Evolutionary conservation across 768 basidiomycete species (phyloP).

Genomic region (Podaxis carcinomalis): DNA sequence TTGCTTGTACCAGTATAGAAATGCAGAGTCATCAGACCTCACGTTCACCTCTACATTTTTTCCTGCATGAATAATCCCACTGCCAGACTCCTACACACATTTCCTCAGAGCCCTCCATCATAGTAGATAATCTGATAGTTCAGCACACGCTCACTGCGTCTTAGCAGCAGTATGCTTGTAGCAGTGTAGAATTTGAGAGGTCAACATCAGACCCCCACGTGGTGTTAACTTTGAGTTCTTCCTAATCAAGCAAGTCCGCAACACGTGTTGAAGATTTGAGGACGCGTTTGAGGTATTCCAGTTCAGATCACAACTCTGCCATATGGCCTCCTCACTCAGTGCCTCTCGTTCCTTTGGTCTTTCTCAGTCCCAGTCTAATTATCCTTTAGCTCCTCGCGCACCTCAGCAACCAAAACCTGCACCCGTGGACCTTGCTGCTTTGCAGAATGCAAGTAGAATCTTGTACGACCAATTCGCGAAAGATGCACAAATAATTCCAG

Average conservation of each 20-base stretch:
- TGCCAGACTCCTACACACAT: no score
- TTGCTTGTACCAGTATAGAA: no score
- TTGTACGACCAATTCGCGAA: conserved; percentile 67
- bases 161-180: no score
- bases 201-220: not conserved
- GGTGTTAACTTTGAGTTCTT: not conserved
- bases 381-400: conserved; percentile 18
- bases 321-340: conserved; percentile 11
- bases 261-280: conserved; percentile 11
- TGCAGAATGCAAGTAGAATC: conserved; percentile 64
- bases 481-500: conserved; percentile 72
- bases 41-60: no score
- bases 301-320: conserved; percentile 3
- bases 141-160: no score
- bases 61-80: no score
- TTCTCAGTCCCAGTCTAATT: conserved; percentile 14
- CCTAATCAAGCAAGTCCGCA: not conserved
- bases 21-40: no score
- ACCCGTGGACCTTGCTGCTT: conserved; percentile 53
- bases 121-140: no score
- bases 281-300: conserved; percentile 2
- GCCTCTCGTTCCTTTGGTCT: conserved; percentile 14
- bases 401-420: conserved; percentile 25
- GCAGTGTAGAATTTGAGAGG: no score
- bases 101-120: no score